Base-by-base conservation (phyloP, 1,139 yeast genomes). In the Zhuliangozyma parablackwelliae region DNA sequence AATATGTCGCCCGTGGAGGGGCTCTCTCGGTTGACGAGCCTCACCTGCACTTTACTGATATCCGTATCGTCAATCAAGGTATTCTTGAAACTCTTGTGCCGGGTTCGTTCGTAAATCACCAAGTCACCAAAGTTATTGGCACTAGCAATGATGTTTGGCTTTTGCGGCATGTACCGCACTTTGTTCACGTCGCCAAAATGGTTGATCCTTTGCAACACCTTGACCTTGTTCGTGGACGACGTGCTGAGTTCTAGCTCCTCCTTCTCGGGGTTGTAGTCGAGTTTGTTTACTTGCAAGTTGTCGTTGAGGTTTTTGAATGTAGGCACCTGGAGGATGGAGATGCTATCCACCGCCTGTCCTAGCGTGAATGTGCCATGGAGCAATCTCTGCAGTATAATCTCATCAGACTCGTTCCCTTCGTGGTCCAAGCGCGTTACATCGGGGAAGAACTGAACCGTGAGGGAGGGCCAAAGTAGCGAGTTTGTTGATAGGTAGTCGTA, bases 391-490 rank as follows among this genome's bases (percentile, higher is more conserved):
- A 51, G 50, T 2, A 52, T 46, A 1, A 53, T 37, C 10, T 48
- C 50, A 25, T 44, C 44, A 4, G 29, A 32, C 11, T 31, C 25
- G 8, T 30, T 33, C 9, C 63, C 44, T 43, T 73, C 79, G 5
- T 6, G 33, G 6, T 27, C 13, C 27, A 35, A 10, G 26, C 31
- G 29, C 33, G 61, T 70, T n/a, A 68, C 44, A 46, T 76, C 82
- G 1, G 82, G 82, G 38, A 77, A 69, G 62, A 77, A 76, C 45
- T 72, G 78, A 2, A 74, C 69, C 3, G 78, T 59, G 32, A 75
- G 52, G 1, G 79, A 72, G 1, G 82, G 82, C 82, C 82, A 77
- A 26, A 72, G 46, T 11, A 75, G 54, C 2, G 80, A 57, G 31
- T 67, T 61, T 5, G 82, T 77, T 28, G 67, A 64, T 10, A 77